Evolutionary conservation across 768 basidiomycete genomes (phyloP).

Genomic region (Serendipita sp.): DNA sequence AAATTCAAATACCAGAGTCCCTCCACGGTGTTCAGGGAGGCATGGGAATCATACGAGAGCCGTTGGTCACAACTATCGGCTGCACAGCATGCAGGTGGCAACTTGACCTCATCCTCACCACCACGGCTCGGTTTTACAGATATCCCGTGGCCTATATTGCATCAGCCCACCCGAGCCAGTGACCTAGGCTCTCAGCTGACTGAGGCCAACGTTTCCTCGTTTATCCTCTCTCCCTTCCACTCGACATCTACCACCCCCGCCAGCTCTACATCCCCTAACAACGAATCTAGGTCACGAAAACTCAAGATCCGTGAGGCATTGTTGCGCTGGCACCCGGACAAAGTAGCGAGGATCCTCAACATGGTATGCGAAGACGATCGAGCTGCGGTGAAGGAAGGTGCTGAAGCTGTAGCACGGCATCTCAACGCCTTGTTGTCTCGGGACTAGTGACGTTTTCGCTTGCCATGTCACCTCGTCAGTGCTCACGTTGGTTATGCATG

Average conservation of each 20-base stretch:
- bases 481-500: not conserved
- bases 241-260: constrained; percentile 22
- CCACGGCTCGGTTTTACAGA: constrained; percentile 28
- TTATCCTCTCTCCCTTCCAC: constrained; percentile 31
- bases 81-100: constrained; percentile 19
- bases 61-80: constrained; percentile 27
- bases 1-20: not conserved
- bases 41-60: constrained; percentile 39
- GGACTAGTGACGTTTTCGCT: not conserved
- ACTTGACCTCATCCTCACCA: constrained; percentile 9
- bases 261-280: not conserved
- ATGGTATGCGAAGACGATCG: constrained; percentile 30
- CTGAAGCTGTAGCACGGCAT: constrained; percentile 26
- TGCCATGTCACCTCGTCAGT: no score
- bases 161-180: constrained; percentile 8
- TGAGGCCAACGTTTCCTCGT: constrained; percentile 27
- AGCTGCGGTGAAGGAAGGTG: constrained; percentile 29
- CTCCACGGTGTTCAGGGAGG: constrained; percentile 11
- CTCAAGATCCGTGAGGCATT: constrained; percentile 43
- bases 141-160: constrained; percentile 46
- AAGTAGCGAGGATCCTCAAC: constrained; percentile 29
- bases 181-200: constrained; percentile 21
- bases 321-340: constrained; percentile 56
- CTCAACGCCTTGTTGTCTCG: constrained; percentile 20
- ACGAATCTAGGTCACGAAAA: constrained; percentile 24